Percentiles rank a stretch among this genome's conserved stretches.
These are phyloP conservation scores for Ascochyta koolunga DNA, from an alignment of 2,329 filamentous ascomycete species.

Conservation along the genomic window DNA sequence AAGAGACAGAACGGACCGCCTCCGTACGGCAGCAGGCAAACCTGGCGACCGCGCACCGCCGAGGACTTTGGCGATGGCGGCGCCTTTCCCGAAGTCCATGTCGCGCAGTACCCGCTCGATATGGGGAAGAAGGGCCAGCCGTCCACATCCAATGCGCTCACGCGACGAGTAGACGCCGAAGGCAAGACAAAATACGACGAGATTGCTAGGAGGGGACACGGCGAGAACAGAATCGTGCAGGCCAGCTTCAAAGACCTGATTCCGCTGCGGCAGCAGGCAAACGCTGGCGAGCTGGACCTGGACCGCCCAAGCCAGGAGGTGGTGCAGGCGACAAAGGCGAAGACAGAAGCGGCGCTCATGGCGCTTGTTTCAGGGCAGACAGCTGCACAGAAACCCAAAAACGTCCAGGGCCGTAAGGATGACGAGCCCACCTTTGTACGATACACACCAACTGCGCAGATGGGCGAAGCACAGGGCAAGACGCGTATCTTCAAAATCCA, in stretches of 20 bases:
- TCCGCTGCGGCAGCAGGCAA: slow-evolving; percentile 87
- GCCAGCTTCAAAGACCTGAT: slow-evolving; percentile 97
- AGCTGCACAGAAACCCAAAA: slow-evolving; percentile 94
- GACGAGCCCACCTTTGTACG: slow-evolving; percentile 91
- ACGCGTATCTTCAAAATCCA: slow-evolving; percentile 99
- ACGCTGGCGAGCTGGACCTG: slow-evolving; percentile 89
- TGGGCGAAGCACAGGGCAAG: slow-evolving; percentile 85
- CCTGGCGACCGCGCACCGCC: slow-evolving; percentile 86
- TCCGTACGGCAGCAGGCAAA: slow-evolving; percentile 81
- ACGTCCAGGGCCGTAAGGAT: slow-evolving; percentile 78
- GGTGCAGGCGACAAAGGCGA: slow-evolving; percentile 81
- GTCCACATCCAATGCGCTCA: slow-evolving; percentile 78
- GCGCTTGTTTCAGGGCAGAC: slow-evolving; percentile 83
- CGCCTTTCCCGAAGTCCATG: slow-evolving; percentile 89
- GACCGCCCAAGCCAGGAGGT: slow-evolving; percentile 84
- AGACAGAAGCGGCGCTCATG: slow-evolving; percentile 85
- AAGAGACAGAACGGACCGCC: slow-evolving; percentile 78
- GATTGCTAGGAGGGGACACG: slow-evolving; percentile 88
- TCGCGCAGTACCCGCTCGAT: slow-evolving; percentile 93
- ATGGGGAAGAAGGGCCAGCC: slow-evolving; percentile 78
- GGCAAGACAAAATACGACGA: slow-evolving; percentile 97
- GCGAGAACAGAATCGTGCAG: slow-evolving; percentile 83
- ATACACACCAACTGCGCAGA: slow-evolving; percentile 95
- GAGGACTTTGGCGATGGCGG: slow-evolving; percentile 97
- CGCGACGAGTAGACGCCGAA: slow-evolving; percentile 88